These are phyloP conservation scores for Lipomyces yamadae DNA, from an alignment of 805 yeast species.

Conservation along the genomic window DNA sequence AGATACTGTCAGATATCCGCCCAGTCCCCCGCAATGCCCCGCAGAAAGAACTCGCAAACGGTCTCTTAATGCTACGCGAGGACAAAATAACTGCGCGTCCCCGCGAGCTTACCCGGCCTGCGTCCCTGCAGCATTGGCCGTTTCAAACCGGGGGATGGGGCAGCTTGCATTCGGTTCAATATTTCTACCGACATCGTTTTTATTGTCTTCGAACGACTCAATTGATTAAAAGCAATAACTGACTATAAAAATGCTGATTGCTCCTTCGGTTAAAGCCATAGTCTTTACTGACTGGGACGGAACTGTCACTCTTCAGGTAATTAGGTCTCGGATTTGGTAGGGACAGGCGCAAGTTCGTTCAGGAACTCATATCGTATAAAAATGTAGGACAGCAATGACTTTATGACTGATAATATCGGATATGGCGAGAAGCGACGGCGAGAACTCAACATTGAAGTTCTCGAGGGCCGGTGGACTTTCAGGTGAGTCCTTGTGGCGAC, in stretches of 20 bases:
- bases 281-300: constrained; percentile 99
- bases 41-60: too few species aligned
- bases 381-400: constrained; percentile 80
- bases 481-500: constrained; percentile 25
- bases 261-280: constrained; percentile 60
- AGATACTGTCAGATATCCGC: too few species aligned
- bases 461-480: constrained; percentile 69
- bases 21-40: too few species aligned
- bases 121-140: too few species aligned
- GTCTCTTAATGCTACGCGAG: too few species aligned
- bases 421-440: constrained; percentile 74
- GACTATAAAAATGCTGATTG: constrained; percentile 20
- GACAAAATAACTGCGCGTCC: too few species aligned
- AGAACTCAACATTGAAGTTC: constrained; percentile 70
- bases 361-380: neutral
- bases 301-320: constrained; percentile 81
- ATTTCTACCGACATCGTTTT: neutral
- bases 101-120: neutral
- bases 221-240: neutral
- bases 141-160: neutral
- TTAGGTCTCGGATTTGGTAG: neutral
- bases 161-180: too few species aligned
- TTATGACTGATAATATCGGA: constrained; percentile 84
- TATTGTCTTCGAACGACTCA: neutral
- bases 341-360: neutral